Base-by-base conservation (phyloP, 2,329 filamentous ascomycete species). In the Colletotrichum viniferum region DNA sequence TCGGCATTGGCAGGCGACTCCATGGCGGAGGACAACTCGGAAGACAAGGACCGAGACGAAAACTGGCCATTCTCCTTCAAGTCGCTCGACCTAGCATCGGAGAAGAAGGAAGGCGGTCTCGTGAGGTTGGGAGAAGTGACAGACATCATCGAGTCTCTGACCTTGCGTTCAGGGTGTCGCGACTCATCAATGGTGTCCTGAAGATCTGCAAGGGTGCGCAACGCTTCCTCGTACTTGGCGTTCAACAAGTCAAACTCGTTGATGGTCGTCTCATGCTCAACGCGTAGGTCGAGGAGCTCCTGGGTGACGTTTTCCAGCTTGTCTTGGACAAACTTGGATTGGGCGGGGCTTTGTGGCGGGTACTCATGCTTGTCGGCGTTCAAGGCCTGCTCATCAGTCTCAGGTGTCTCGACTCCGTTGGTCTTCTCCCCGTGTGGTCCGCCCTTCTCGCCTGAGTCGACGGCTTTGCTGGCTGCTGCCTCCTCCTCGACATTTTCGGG, bases 271-370 rank as follows among this genome's bases (percentile, higher is more conserved):
- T 98, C 96, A 80, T 99, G 97, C 84, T 98, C 96, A 55, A 97
- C 93, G 18, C 95, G 94, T 67, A 99, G 90, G 79, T 97, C 95
- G 73, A 98, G 91, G 3, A 99, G 92, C 85, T 99, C 97, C 82
- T 98, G 95, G 0, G 94, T 97, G 55, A 98, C 94, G 52, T 90
- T 93, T 81, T 98, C 96, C 16, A 98, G 91, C 86, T 98, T 98
- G 82, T 98, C 96, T 8, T 94, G 94, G 69, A 98, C 94, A 80
- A 96, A 96, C 78, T 93, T 94, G 60, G 92, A 93, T 83, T 98
- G 96, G 0, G 95, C 94, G 16, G 94, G 93, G 81, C 92, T 97
- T 77, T 91, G 90, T 14, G 91, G 87, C 1, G 88, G 84, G 60
- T 90, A 86, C 16, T 88, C 87, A 18, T 69, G 26, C 14, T 62